phyloP scores from a whole-genome alignment of 2,329 filamentous ascomycete genomes.

The Aspergillus fumigatus region DNA sequence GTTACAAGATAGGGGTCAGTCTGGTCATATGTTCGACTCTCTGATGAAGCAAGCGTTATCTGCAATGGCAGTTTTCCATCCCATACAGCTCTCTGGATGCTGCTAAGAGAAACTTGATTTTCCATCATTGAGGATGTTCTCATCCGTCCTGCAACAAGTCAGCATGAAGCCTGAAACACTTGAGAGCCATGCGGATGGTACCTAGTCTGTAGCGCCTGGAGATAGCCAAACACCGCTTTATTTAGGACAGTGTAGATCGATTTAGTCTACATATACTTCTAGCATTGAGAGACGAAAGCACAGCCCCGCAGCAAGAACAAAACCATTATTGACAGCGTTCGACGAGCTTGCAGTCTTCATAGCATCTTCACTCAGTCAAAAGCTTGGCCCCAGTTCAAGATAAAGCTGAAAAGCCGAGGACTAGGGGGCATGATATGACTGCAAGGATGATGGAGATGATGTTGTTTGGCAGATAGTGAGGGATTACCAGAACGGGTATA shows the following conservation, averaged over 20 bases:
- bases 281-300: neutral
- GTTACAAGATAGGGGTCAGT: slow-evolving; percentile 57
- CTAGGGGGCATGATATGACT: neutral
- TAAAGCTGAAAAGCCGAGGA: neutral
- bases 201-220: neutral
- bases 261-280: neutral
- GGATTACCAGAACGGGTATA: neutral
- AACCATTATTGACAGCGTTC: neutral
- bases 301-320: neutral
- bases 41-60: slow-evolving; percentile 54
- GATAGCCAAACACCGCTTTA: neutral
- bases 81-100: slow-evolving; percentile 51
- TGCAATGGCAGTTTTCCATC: slow-evolving; percentile 56
- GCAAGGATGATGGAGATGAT: neutral
- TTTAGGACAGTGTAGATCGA: neutral
- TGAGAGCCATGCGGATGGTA: neutral
- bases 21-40: slow-evolving; percentile 57
- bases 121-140: slow-evolving; percentile 19
- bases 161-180: neutral
- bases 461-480: neutral
- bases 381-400: neutral
- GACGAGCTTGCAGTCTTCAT: neutral
- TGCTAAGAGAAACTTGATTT: slow-evolving; percentile 21
- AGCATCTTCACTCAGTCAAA: neutral
- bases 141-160: neutral